Evolutionary conservation across 1,284 basidiomycete species (phyloP).

Genomic region (Boletus calvinii): DNA sequence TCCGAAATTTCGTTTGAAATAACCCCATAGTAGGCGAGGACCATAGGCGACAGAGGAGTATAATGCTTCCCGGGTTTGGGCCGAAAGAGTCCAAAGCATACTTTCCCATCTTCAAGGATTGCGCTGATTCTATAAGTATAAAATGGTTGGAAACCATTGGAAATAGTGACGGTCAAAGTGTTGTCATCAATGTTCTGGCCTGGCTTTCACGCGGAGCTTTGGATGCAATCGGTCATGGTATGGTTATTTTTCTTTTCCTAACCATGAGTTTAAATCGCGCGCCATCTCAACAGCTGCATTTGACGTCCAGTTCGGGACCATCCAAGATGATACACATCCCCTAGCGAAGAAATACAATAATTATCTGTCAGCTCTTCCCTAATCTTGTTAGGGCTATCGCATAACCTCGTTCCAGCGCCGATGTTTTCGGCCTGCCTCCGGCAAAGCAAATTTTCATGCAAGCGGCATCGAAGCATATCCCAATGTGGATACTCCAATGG

Average conservation of each 20-base stretch:
- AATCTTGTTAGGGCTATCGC: neutral
- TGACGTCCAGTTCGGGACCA: conserved; percentile 39
- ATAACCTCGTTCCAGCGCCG: conserved; percentile 11
- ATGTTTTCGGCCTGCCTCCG: conserved; percentile 22
- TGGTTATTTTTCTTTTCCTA: conserved; percentile 2
- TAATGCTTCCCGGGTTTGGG: conserved; percentile 46
- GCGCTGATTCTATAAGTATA: conserved; percentile 24
- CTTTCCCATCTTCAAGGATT: conserved; percentile 36
- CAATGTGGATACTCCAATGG: conserved; percentile 34
- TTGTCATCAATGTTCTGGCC: conserved; percentile 39
- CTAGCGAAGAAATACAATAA: conserved; percentile 36
- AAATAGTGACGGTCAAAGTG: conserved; percentile 24
- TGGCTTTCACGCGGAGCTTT: conserved; percentile 42
- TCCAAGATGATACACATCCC: conserved; percentile 38
- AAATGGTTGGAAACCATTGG: conserved; percentile 45
- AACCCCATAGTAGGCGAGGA: conserved; percentile 34
- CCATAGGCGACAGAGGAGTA: conserved; percentile 44
- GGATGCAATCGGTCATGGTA: conserved; percentile 49
- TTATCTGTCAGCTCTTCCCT: conserved; percentile 30
- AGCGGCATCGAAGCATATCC: conserved; percentile 17
- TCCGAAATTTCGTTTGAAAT: neutral
- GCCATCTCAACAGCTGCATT: conserved; percentile 38
- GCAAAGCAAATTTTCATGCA: conserved; percentile 19
- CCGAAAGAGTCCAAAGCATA: conserved; percentile 37
- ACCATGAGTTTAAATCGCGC: neutral